phyloP scores from a whole-genome alignment of 257 asterid genomes.

The Jaltomata sinuosa region DNA sequence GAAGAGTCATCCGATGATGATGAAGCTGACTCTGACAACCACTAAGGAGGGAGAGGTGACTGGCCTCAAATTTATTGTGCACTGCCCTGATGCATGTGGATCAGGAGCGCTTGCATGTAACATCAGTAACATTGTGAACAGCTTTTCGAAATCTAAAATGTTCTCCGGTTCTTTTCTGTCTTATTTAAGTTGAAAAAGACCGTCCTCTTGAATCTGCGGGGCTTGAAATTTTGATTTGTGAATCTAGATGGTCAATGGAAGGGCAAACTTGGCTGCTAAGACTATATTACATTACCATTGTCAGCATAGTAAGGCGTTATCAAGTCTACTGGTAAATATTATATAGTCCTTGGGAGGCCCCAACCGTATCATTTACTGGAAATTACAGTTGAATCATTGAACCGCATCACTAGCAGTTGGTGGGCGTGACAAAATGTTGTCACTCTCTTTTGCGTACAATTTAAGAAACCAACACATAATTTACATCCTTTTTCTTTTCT shows the following conservation, averaged over 20 bases:
- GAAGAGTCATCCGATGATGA: slow-evolving; percentile 48
- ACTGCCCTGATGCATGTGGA: neutral
- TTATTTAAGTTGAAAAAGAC: neutral
- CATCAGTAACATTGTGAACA: neutral
- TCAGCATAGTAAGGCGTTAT: neutral
- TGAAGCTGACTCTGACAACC: slow-evolving; percentile 30
- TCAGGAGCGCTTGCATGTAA: neutral
- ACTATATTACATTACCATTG: neutral
- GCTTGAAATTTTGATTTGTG: neutral
- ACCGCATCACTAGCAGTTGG: neutral
- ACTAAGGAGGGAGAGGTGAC: slow-evolving; percentile 18
- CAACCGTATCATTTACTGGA: neutral
- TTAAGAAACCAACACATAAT: neutral
- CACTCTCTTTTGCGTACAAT: neutral
- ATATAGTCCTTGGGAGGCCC: neutral
- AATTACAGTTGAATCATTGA: neutral
- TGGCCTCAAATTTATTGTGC: neutral
- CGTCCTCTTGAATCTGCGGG: neutral
- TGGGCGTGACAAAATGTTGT: neutral
- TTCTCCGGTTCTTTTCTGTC: neutral
- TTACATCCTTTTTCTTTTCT: neutral
- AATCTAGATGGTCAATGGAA: neutral
- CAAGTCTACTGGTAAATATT: neutral
- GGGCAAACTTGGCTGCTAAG: neutral
- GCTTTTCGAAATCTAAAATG: neutral